Evolutionary conservation across 305 asterid species (phyloP).

Genomic region (Fraxinus sp.): DNA sequence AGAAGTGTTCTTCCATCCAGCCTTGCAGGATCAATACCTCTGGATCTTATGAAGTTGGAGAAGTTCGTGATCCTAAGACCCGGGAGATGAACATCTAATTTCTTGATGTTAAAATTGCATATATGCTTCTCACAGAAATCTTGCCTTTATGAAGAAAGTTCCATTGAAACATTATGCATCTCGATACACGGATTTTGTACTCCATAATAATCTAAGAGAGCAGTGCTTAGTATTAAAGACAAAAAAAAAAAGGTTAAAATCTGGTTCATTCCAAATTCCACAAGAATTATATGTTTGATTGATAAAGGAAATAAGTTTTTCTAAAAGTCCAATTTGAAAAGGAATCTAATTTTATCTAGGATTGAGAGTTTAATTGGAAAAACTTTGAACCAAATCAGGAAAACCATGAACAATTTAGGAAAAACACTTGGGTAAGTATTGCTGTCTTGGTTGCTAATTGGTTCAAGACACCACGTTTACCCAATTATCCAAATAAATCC

Average conservation of each 20-base stretch:
- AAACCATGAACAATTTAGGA: too few relatives aligned
- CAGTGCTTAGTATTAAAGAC: not conserved
- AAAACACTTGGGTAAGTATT: too few relatives aligned
- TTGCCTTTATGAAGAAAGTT: not conserved
- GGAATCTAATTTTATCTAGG: too few relatives aligned
- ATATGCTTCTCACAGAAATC: not conserved
- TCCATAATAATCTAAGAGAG: not conserved
- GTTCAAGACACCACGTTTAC: too few relatives aligned
- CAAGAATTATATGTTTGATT: too few relatives aligned
- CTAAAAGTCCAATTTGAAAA: too few relatives aligned
- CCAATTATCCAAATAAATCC: too few relatives aligned
- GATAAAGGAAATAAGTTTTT: too few relatives aligned
- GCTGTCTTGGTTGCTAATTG: too few relatives aligned
- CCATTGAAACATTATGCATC: not conserved
- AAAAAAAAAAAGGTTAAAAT: not conserved
- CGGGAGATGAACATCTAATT: conserved; percentile 56
- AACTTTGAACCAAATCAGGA: too few relatives aligned
- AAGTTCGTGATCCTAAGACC: conserved; percentile 73
- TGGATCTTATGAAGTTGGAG: conserved; percentile 69
- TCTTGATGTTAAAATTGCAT: not conserved
- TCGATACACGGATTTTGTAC: not conserved
- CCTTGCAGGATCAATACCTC: conserved; percentile 19
- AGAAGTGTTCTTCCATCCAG: not conserved
- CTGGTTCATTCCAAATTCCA: not conserved
- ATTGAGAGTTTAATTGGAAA: too few relatives aligned